Percentiles rank a stretch among this genome's conserved stretches.
phyloP scores from a whole-genome alignment of 768 basidiomycete species.

The Mrakia gelida region DNA sequence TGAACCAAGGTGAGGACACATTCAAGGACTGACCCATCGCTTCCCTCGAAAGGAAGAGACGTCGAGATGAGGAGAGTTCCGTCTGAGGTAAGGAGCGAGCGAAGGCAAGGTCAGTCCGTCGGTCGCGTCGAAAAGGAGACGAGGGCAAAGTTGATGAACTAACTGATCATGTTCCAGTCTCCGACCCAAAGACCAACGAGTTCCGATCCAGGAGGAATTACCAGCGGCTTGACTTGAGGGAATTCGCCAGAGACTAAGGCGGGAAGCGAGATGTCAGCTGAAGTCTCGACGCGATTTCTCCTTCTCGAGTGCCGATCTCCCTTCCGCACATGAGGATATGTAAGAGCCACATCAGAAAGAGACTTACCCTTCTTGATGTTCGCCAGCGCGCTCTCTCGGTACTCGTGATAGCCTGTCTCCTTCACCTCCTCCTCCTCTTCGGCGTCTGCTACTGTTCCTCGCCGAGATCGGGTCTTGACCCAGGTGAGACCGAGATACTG shows the following conservation, averaged over 20 bases:
- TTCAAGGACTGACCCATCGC: constrained; percentile 15
- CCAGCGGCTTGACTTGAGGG: neutral
- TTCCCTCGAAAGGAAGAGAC: constrained; percentile 29
- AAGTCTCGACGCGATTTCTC: neutral
- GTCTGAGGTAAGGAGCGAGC: neutral
- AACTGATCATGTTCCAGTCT: constrained; percentile 23
- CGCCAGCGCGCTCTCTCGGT: neutral
- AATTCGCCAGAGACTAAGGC: neutral
- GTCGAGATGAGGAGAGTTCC: constrained; percentile 30
- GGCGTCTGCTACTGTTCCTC: neutral
- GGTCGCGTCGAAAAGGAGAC: neutral
- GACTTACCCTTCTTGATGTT: constrained; percentile 17
- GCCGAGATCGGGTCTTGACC: constrained; percentile 16
- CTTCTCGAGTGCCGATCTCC: neutral
- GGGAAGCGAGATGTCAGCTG: neutral
- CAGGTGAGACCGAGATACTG: constrained; percentile 24
- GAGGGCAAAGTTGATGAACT: neutral
- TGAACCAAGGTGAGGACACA: no score
- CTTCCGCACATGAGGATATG: neutral
- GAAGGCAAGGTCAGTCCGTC: no score
- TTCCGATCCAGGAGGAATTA: constrained; percentile 18
- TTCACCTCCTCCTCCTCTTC: neutral
- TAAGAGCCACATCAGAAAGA: neutral
- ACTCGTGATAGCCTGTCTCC: neutral
- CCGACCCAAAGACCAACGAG: constrained; percentile 24